Evolutionary conservation across 1,139 yeast species (phyloP).

Genomic region (Yamadazyma triangularis): DNA sequence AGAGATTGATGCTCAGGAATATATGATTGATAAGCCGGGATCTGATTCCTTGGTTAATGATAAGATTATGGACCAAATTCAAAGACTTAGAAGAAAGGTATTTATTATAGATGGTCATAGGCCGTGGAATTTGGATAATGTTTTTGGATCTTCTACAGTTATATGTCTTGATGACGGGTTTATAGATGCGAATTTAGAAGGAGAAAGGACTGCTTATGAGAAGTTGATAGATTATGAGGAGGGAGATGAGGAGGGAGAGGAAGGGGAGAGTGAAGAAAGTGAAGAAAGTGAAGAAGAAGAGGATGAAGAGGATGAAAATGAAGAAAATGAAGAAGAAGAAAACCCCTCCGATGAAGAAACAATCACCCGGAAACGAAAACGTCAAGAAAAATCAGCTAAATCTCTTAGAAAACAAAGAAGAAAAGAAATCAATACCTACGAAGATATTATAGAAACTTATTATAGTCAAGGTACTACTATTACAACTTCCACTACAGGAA

Average conservation of each 20-base stretch:
- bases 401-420: slow-evolving; percentile 28
- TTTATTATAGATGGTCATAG: slow-evolving; percentile 89
- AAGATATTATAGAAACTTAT: slow-evolving; percentile 65
- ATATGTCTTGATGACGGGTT: slow-evolving; percentile 87
- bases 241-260: slow-evolving; percentile 21
- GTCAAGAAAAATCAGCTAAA: slow-evolving; percentile 22
- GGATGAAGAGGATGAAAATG: slow-evolving; percentile 23
- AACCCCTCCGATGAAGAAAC: slow-evolving; percentile 33
- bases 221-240: slow-evolving; percentile 34
- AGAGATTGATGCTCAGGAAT: slow-evolving; percentile 56
- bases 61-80: slow-evolving; percentile 5
- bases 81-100: slow-evolving; percentile 31
- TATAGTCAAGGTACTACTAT: slow-evolving; percentile 81
- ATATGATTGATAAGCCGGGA: slow-evolving; percentile 11
- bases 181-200: slow-evolving; percentile 51
- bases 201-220: slow-evolving; percentile 54
- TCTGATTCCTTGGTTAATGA: slow-evolving; percentile 6
- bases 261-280: slow-evolving; percentile 22
- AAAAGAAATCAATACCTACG: slow-evolving; percentile 38
- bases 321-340: slow-evolving; percentile 16
- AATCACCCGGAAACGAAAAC: slow-evolving; percentile 26
- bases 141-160: slow-evolving; percentile 80
- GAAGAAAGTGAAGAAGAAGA: slow-evolving; percentile 19
- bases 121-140: slow-evolving; percentile 94
- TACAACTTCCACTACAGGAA: slow-evolving; percentile 70